Evolutionary conservation across 2,329 filamentous ascomycete species (phyloP).

Genomic region (Neofusicoccum laricinum): DNA sequence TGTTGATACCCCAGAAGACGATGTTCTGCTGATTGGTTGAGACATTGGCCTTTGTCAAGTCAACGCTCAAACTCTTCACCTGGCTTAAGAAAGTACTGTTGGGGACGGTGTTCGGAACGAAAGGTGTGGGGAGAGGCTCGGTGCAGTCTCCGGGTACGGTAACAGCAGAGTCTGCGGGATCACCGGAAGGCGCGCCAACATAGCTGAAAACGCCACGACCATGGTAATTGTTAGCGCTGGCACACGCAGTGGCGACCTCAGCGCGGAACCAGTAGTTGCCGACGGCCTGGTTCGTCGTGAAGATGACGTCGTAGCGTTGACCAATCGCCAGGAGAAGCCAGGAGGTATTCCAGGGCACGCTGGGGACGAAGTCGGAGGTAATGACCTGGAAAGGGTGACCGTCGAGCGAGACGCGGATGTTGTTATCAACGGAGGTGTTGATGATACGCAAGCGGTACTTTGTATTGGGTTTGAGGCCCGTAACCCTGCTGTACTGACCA

Average conservation of each 20-base stretch:
- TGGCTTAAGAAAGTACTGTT: conserved; percentile 29
- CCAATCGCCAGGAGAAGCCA: conserved; percentile 41
- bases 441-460: conserved; percentile 57
- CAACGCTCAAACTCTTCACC: conserved; percentile 31
- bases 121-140: conserved; percentile 22
- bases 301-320: conserved; percentile 46
- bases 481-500: conserved; percentile 30
- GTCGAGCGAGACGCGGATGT: conserved; percentile 29
- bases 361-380: conserved; percentile 31
- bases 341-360: conserved; percentile 30
- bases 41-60: conserved; percentile 29
- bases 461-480: conserved; percentile 40
- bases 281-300: conserved; percentile 38
- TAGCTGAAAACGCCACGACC: conserved; percentile 37
- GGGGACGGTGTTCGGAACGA: conserved; percentile 37
- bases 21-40: conserved; percentile 38
- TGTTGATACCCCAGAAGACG: conserved; percentile 40
- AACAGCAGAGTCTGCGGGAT: conserved; percentile 22
- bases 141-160: conserved; percentile 24
- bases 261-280: conserved; percentile 46
- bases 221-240: conserved; percentile 29
- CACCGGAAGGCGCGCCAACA: conserved; percentile 19
- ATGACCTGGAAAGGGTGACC: conserved; percentile 32
- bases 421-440: conserved; percentile 44
- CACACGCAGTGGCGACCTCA: conserved; percentile 35